Conservation (phyloP, 306 rosid species). For the Acacia melanoxylon region DNA sequence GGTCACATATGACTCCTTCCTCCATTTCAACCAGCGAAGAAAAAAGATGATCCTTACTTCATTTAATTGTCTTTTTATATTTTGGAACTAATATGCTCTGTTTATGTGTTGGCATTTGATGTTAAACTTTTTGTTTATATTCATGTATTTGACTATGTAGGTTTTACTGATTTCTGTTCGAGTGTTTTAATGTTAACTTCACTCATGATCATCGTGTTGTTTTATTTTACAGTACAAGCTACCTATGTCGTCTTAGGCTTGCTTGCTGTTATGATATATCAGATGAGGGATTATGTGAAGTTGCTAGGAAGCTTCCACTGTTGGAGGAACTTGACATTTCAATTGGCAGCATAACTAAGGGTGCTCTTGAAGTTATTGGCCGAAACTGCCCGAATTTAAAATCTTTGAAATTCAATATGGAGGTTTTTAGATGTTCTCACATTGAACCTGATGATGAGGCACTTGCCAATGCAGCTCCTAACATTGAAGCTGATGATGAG, state of each 20-base stretch:
- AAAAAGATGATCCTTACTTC: not conserved
- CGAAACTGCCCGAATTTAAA: conserved; percentile 51
- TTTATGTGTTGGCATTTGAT: not conserved
- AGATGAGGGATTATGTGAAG: conserved; percentile 48
- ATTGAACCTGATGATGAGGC: conserved; percentile 46
- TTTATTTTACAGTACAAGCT: conserved; percentile 47
- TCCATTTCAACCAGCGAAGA: not conserved
- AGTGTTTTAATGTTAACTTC: conserved; percentile 17
- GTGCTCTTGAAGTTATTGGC: conserved; percentile 52
- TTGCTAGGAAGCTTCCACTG: conserved; percentile 44
- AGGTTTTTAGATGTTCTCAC: not conserved
- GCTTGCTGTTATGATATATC: conserved; percentile 43
- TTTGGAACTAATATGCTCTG: not conserved
- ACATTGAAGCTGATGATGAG: conserved; percentile 36
- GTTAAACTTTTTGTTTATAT: conserved; percentile 1
- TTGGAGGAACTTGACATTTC: conserved; percentile 70
- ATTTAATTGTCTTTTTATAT: not conserved
- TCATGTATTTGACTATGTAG: not conserved
- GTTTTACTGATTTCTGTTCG: not conserved
- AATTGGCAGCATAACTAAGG: conserved; percentile 27
- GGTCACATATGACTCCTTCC: not conserved
- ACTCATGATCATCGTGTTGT: conserved; percentile 5
- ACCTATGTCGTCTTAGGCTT: conserved; percentile 47
- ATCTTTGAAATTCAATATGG: conserved; percentile 46
- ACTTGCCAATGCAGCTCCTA: not conserved